These are phyloP conservation scores for Alternaria panax DNA, from an alignment of 2,329 filamentous ascomycete species.

Conservation along the genomic window DNA sequence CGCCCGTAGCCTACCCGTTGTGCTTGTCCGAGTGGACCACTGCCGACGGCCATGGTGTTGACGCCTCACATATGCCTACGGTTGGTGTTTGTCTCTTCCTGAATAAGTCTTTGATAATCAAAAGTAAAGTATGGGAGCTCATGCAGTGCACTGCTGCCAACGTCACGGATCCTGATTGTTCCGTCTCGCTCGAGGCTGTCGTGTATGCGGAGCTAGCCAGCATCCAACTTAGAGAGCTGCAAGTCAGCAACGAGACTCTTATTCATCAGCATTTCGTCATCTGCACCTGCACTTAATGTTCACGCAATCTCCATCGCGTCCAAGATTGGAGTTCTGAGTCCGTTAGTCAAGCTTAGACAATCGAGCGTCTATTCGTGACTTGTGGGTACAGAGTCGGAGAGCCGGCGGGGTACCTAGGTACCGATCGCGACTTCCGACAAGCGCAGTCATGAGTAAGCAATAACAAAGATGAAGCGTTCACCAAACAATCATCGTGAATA, in stretches of 20 bases:
- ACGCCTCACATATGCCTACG: constrained; percentile 2
- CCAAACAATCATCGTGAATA: neutral
- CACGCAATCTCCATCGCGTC: neutral
- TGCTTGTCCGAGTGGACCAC: constrained; percentile 2
- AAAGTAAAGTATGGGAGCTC: neutral
- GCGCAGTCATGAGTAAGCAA: neutral
- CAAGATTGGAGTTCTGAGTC: neutral
- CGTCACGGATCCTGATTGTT: constrained; percentile 2
- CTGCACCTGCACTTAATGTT: neutral
- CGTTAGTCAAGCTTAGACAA: constrained; percentile 23
- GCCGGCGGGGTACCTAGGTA: neutral
- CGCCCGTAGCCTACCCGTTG: neutral
- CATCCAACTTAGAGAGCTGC: constrained; percentile 18
- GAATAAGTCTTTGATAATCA: constrained; percentile 35
- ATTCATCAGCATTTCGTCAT: constrained; percentile 29
- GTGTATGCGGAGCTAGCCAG: constrained; percentile 12
- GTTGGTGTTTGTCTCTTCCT: neutral
- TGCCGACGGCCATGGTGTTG: neutral
- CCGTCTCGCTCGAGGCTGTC: constrained; percentile 22
- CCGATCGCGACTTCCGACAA: neutral
- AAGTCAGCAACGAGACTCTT: constrained; percentile 28
- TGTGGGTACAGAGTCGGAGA: too few relatives aligned
- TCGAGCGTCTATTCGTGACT: too few relatives aligned
- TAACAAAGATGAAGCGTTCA: neutral
- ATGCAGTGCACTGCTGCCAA: neutral